phyloP scores from a whole-genome alignment of 129 eudicot species.

The Arctium minus region DNA sequence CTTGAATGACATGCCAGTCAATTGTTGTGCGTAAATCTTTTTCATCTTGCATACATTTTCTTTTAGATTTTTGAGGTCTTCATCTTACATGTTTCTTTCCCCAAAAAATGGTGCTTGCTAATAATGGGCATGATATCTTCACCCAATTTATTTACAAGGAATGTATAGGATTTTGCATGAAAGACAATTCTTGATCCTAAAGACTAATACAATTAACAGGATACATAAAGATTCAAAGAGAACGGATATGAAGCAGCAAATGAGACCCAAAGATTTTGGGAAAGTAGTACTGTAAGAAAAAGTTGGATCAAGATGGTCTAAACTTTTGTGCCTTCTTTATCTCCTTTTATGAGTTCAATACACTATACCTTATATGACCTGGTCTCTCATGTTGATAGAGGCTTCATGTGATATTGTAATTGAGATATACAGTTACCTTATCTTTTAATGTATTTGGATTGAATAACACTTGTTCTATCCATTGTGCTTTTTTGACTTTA shows the following conservation, averaged over 20 bases:
- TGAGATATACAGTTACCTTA: not conserved
- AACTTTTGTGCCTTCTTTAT: not conserved
- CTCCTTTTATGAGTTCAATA: not conserved
- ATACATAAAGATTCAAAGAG: not conserved
- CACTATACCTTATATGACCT: not conserved
- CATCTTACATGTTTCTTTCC: conserved; percentile 14
- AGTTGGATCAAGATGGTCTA: not conserved
- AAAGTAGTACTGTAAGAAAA: not conserved
- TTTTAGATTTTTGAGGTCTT: not conserved
- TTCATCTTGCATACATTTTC: not conserved
- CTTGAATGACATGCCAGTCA: conserved; percentile 75
- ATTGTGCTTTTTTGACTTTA: not conserved
- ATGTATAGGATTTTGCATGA: not conserved
- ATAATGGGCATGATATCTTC: not conserved
- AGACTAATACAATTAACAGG: too few species aligned
- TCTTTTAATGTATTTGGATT: not conserved
- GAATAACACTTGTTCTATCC: not conserved
- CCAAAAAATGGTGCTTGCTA: not conserved
- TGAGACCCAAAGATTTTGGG: not conserved
- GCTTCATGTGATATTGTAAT: not conserved
- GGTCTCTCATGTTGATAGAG: not conserved
- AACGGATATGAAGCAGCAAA: not conserved
- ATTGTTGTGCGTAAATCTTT: conserved; percentile 61
- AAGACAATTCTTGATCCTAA: not conserved
- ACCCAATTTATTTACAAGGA: not conserved